Base-by-base conservation (phyloP, 306 rosid genomes). In the Acacia acuminata region DNA sequence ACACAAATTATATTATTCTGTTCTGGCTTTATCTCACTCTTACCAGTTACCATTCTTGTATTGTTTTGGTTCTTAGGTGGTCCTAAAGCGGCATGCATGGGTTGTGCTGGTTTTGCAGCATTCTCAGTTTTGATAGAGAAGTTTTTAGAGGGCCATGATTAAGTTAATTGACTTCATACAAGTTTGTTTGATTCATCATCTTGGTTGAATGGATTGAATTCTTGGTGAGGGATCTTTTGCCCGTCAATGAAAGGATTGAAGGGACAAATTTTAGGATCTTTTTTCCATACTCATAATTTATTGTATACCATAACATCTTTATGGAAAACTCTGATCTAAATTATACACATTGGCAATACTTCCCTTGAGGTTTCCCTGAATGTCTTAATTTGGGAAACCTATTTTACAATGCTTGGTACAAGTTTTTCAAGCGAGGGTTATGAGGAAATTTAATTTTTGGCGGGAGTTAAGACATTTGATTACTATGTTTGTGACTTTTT, bases 21-120 rank as follows among this genome's bases (percentile, higher is more conserved):
- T 71, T 60, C 79, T 69, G 24, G 45, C 22, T 63, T 71, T 65
- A n/a, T 55, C 75, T 75, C 5, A 70, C 82, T 83, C 61, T 89
- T 86, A 77, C 15, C 32, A 16, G 13, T 88, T 86, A 80, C 24
- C 32, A 24, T 19, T 81, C 42, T 81, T 73, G 60, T 43, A 15
- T 38, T 65, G 56, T 80, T 76, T 83, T 83, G 80, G 36, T 82
- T 84, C 60, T 38, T 84, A 96, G 99, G 92, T 81, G 99, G 99
- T 83, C 97, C 97, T 55, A 91, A 90, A 85, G 98, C 97, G 50
- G 96, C 98, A 48, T 96, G 99, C 55, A 88, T 45, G 9, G 99
- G 99, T 51, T 95, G 99, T 79, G 99, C 96, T 34, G 97, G 98
- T 40, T 95, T 95, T 84, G 97, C 99, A 2, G 94, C 99, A 71